Conservation (phyloP, 2,329 filamentous ascomycete genomes). For the Aspergillus neotritici region DNA sequence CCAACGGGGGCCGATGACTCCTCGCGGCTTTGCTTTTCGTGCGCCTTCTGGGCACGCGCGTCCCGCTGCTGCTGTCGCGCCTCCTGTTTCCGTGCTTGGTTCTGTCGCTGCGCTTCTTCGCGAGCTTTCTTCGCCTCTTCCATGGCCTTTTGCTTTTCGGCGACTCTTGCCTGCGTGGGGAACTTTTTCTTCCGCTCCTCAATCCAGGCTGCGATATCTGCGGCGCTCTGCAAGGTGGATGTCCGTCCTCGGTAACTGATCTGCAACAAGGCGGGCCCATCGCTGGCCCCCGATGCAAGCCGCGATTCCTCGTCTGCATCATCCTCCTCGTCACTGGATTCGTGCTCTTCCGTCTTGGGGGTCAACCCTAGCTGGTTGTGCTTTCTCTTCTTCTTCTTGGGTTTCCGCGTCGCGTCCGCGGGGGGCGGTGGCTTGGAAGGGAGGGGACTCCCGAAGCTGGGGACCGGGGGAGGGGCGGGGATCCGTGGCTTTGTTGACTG, state of each 20-base stretch:
- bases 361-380: slow-evolving; percentile 46
- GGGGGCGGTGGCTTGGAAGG: slow-evolving; percentile 39
- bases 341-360: slow-evolving; percentile 40
- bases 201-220: slow-evolving; percentile 74
- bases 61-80: slow-evolving; percentile 28
- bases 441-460: slow-evolving; percentile 41
- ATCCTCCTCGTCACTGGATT: slow-evolving; percentile 44
- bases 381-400: slow-evolving; percentile 40
- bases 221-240: slow-evolving; percentile 48
- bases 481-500: slow-evolving; percentile 25
- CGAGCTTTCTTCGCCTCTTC: slow-evolving; percentile 56
- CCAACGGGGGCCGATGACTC: slow-evolving; percentile 17
- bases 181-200: slow-evolving; percentile 73
- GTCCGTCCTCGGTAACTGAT: slow-evolving; percentile 55
- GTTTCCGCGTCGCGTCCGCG: slow-evolving; percentile 30
- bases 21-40: slow-evolving; percentile 20
- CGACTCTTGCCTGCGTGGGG: slow-evolving; percentile 65
- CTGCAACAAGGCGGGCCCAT: slow-evolving; percentile 30
- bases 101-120: slow-evolving; percentile 35
- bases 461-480: slow-evolving; percentile 40
- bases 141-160: slow-evolving; percentile 58
- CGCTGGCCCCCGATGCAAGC: slow-evolving; percentile 25
- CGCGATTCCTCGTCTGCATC: slow-evolving; percentile 43
- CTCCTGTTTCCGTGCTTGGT: slow-evolving; percentile 35
- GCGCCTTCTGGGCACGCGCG: slow-evolving; percentile 21